A percentile compares a stretch with the other conserved stretches of the same genome.
Evolutionary conservation across 169 alveolate genomes (phyloP).

Genomic region (Eimeria sp.): DNA sequence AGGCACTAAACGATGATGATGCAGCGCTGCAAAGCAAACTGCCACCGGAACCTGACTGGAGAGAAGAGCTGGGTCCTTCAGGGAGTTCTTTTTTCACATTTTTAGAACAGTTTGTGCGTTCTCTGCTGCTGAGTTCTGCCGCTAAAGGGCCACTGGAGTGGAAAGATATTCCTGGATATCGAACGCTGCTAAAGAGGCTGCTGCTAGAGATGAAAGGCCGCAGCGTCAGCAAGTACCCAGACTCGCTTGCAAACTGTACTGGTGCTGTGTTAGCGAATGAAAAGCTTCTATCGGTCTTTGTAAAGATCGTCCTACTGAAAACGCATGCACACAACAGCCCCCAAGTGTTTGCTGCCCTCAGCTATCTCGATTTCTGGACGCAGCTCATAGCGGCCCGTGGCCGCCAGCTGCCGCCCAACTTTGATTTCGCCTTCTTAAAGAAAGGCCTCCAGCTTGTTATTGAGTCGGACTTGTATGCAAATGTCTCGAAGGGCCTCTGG

Average conservation of each 20-base stretch:
- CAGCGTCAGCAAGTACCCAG: conserved; percentile 80
- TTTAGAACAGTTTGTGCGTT: conserved; percentile 82
- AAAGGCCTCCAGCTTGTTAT: conserved; percentile 78
- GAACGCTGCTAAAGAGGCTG: conserved; percentile 78
- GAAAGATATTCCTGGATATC: conserved; percentile 84
- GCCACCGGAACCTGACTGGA: conserved; percentile 34
- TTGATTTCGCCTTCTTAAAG: conserved; percentile 78
- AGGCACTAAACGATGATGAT: conserved; percentile 3
- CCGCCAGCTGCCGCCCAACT: conserved; percentile 82
- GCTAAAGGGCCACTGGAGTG: conserved; percentile 51
- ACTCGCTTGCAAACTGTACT: conserved; percentile 80
- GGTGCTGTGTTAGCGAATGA: conserved; percentile 84
- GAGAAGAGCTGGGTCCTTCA: conserved; percentile 7
- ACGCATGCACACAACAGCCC: conserved; percentile 80
- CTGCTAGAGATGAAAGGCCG: conserved; percentile 81
- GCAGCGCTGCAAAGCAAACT: conserved; percentile 10
- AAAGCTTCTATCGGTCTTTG: conserved; percentile 80
- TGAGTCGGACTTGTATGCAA: conserved; percentile 72
- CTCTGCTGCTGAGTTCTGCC: conserved; percentile 1
- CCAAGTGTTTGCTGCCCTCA: conserved; percentile 82
- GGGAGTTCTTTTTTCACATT: conserved; percentile 78
- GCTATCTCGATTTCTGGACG: conserved; percentile 84
- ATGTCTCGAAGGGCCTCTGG: conserved; percentile 83
- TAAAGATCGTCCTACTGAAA: conserved; percentile 70
- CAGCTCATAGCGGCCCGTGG: conserved; percentile 68